Evolutionary conservation across 495 filamentous ascomycete species (phyloP), one percentile per base, ranked within the genome.

Genomic region (Acidomyces sp.): DNA sequence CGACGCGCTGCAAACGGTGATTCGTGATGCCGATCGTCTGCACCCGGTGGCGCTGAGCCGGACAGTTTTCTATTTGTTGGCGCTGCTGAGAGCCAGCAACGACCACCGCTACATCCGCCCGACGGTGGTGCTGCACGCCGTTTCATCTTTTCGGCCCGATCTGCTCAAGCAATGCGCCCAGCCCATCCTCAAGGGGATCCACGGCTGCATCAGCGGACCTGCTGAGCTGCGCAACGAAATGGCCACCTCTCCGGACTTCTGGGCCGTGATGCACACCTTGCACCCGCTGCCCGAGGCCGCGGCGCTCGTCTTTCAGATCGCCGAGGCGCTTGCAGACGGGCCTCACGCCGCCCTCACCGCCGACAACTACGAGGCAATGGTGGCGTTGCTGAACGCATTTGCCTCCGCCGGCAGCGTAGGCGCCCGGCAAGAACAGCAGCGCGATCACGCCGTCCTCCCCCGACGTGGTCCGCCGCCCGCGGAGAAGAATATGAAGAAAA

Each of bases 201-300:
- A 74, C 20, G 66, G 79, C 15, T 96, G 90, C 53, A 76, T 88
- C 42, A 74, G 77, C 34, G 72, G 81, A 41, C 72, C 82, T 0
- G 74, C 74, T 19, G 75, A 77, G 18, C 69, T 99, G 16, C 74
- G 83, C 41, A 93, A 79, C 46, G 88, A 95, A 61, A 83, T 96
- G 45, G 86, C 88, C 53, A 86, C 83, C 15, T 94, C 88, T 19
- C 90, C 90, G 1, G 92, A 99, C 51, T 95, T 99, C 60, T 99
- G 90, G 90, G 79, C 83, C 12, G 85, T 94, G 28, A 64, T 99
- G 25, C 74, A 82, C 45, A 75, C 74, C 7, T 66, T 99, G 24
- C 72, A 82, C 26, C 62, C 63, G 6, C 68, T 78, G 32, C 54
- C 70, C 11, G 78, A 83, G 29, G 75, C 79, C 1, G 78, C 85